Evolutionary conservation across 805 yeast genomes (phyloP), one percentile per base, ranked within the genome.

Genomic region (Saccharomycopsis sp.): DNA sequence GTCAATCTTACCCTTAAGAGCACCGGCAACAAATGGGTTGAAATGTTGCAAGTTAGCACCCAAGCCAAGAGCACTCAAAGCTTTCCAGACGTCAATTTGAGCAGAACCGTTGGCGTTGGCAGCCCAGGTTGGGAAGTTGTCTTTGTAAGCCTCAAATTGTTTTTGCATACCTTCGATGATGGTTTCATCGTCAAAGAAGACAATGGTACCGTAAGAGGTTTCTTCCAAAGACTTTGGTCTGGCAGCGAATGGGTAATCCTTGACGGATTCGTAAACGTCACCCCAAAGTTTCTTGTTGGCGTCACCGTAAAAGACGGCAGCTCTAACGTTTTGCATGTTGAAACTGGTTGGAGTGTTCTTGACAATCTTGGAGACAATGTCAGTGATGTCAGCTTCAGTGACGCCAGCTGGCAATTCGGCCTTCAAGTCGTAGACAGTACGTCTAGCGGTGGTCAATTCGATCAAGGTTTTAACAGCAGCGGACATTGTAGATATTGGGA

Each of bases 31-130:
- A 36, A 59, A 57, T 36, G 63, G 68, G 54, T 67, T 68, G 64
- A 65, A 72, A 56, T 71, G 77, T 57, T 71, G 77, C 49, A 71
- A 60, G 50, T 68, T 70, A 47, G 64, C 72, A 48, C 75, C 76
- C 33, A 70, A 53, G 36, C 69, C 70, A 42, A 65, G 53, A 23
- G 59, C 60, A 38, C 63, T 59, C 20, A 71, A 56, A 20, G 69
- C 69, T 31, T 71, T 57, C 77, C 77, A 71, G 15, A 68, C 53
- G 48, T 59, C 53, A 47, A 71, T 68, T 59, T 69, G 73, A 39
- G 73, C 73, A 39, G 70, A 67, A 58, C 72, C 72, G 43, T 61
- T 59, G 34, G 71, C 55, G 48, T 70, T 68, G 38, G 67, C 60
- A 25, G 73, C 73, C 52, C 69, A 71, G 40, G 57, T 56, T 48